A percentile compares a stretch with the other conserved stretches of the same genome.
Conservation (phyloP, 2,329 filamentous ascomycete genomes). For the Neodidymelliopsis sp. region DNA sequence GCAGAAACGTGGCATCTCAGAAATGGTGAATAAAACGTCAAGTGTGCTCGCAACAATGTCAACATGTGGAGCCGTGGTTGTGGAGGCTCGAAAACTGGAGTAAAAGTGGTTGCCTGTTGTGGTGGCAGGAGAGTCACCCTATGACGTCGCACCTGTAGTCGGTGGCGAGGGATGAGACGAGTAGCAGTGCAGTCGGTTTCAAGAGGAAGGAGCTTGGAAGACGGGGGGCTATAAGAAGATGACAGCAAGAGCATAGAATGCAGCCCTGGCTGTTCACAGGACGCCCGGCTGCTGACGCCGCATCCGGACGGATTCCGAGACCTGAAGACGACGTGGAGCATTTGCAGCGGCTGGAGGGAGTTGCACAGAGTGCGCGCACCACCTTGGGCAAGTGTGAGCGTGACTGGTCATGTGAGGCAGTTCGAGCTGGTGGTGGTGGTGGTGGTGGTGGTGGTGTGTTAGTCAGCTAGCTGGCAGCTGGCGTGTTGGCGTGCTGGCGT, state of each 20-base stretch:
- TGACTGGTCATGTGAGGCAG: too few species aligned
- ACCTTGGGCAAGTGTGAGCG: too few species aligned
- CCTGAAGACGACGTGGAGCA: constrained; percentile 17
- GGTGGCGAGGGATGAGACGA: constrained; percentile 11
- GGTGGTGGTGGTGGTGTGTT: too few species aligned
- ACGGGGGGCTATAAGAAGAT: constrained; percentile 9
- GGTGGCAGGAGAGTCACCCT: constrained; percentile 36
- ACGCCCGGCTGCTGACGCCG: constrained; percentile 12
- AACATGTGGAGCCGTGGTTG: too few species aligned
- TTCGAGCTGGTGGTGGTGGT: too few species aligned
- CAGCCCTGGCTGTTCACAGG: constrained; percentile 2
- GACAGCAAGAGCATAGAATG: background rate
- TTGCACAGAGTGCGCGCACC: constrained; percentile 9
- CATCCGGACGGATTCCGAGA: constrained; percentile 19
- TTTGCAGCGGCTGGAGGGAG: constrained; percentile 7
- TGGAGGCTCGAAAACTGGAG: constrained; percentile 5
- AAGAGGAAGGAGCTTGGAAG: constrained; percentile 5
- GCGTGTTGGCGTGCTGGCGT: too few species aligned
- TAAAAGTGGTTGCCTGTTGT: constrained; percentile 36
- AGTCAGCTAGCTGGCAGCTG: too few species aligned
- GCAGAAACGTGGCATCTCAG: constrained; percentile 7
- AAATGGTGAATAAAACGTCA: too few species aligned
- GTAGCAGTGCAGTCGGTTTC: constrained; percentile 16
- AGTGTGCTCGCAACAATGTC: too few species aligned
- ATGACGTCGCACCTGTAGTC: constrained; percentile 36